Conservation (phyloP, 805 yeast species). For the Hanseniaspora clermontiae region DNA sequence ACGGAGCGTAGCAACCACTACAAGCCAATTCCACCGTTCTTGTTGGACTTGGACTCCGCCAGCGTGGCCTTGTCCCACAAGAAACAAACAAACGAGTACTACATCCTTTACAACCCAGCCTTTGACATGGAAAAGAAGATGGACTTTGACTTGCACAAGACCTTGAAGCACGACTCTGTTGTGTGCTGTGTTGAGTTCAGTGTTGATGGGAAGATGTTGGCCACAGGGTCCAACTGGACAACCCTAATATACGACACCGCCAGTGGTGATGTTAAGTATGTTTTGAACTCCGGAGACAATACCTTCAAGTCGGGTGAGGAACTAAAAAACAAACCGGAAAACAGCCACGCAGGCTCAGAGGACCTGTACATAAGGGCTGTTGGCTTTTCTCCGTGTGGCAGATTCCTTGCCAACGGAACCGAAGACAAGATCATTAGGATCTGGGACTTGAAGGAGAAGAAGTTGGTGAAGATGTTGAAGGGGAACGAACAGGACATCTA, state of each 20-base stretch:
- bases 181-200: slow-evolving; percentile 94
- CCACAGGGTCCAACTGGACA: slow-evolving; percentile 92
- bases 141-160: slow-evolving; percentile 79
- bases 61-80: slow-evolving; percentile 64
- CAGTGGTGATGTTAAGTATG: slow-evolving; percentile 67
- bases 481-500: slow-evolving; percentile 98
- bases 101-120: slow-evolving; percentile 81
- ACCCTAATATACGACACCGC: slow-evolving; percentile 89
- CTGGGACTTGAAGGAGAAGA: slow-evolving; percentile 82
- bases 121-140: slow-evolving; percentile 44
- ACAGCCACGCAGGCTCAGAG: neutral
- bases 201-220: slow-evolving; percentile 79
- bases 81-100: slow-evolving; percentile 74
- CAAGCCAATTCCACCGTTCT: slow-evolving; percentile 70
- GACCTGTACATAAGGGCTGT: slow-evolving; percentile 91
- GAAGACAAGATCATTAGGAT: slow-evolving; percentile 84
- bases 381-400: slow-evolving; percentile 91
- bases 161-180: slow-evolving; percentile 84
- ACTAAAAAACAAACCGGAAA: slow-evolving; percentile 18
- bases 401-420: slow-evolving; percentile 86
- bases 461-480: slow-evolving; percentile 70
- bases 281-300: slow-evolving; percentile 45
- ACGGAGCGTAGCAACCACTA: slow-evolving; percentile 38
- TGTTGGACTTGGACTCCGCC: slow-evolving; percentile 66
- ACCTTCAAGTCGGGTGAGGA: slow-evolving; percentile 25